Conservation (phyloP, 441 rosid species). For the Geranium incanum region DNA sequence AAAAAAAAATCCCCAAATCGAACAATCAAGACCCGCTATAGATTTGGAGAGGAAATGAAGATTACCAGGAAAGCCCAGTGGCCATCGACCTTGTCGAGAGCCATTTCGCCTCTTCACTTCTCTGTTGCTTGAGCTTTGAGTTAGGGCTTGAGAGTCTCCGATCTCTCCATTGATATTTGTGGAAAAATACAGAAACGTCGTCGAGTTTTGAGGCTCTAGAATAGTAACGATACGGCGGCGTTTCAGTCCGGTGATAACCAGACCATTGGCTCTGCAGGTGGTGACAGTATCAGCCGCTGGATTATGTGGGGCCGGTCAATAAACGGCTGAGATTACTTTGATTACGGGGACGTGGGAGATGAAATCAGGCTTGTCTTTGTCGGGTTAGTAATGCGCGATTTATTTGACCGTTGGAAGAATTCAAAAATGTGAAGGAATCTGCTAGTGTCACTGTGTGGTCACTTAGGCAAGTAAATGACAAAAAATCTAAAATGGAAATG, state of each 20-base stretch:
- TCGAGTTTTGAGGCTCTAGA: background rate
- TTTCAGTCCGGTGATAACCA: background rate
- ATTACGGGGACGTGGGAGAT: background rate
- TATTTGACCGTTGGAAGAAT: constrained; percentile 3
- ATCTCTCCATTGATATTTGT: constrained; percentile 19
- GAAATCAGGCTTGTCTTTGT: background rate
- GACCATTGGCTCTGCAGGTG: background rate
- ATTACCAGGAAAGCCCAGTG: constrained; percentile 65
- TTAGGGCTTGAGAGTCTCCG: background rate
- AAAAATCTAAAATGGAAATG: constrained; percentile 21
- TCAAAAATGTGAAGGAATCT: background rate
- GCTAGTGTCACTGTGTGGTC: background rate
- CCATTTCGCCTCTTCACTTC: constrained; percentile 21
- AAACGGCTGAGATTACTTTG: background rate
- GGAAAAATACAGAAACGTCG: background rate
- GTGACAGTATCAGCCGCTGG: background rate
- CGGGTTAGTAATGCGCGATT: background rate
- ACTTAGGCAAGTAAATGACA: background rate
- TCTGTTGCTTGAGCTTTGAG: background rate
- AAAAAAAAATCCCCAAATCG: background rate
- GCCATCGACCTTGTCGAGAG: constrained; percentile 29
- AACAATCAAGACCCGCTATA: background rate
- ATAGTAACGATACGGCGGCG: background rate
- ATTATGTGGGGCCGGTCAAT: background rate
- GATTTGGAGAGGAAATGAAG: background rate